Conservation (phyloP, 2,329 filamentous ascomycete genomes). For the Aspergillus hiratsukae region DNA sequence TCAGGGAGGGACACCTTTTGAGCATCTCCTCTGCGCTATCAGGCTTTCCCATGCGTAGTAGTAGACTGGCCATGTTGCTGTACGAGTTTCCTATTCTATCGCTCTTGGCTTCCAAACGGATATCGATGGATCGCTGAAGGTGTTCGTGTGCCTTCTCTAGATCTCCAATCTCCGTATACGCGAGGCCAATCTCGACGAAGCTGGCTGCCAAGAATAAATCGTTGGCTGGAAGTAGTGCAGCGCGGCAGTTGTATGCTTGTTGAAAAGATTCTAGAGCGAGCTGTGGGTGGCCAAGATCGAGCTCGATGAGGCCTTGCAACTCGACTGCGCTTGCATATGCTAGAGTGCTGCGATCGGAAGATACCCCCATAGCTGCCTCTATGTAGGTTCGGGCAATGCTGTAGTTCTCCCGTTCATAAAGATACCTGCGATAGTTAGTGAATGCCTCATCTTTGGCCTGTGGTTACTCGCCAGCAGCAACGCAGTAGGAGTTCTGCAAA, state of each 20-base stretch:
- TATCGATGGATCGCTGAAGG: conserved; percentile 28
- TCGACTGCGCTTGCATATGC: conserved; percentile 14
- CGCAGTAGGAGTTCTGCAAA: conserved; percentile 11
- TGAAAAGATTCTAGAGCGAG: conserved; percentile 10
- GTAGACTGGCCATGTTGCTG: conserved; percentile 34
- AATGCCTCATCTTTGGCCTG: background rate
- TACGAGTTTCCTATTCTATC: conserved; percentile 37
- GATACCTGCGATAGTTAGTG: conserved; percentile 6
- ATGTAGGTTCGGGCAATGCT: conserved; percentile 10
- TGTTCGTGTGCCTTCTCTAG: conserved; percentile 23
- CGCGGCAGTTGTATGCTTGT: conserved; percentile 6
- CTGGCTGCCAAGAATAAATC: conserved; percentile 5
- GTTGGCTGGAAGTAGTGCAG: conserved; percentile 1
- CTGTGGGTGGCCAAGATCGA: conserved; percentile 11
- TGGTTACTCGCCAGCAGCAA: background rate
- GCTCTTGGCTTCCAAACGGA: conserved; percentile 26
- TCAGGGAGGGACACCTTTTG: conserved; percentile 28
- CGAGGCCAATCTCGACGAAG: conserved; percentile 25
- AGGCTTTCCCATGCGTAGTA: conserved; percentile 30
- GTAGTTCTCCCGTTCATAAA: conserved; percentile 15
- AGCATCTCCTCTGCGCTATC: conserved; percentile 35
- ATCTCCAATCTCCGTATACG: conserved; percentile 30
- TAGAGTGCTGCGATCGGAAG: conserved; percentile 6
- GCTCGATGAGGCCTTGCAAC: conserved; percentile 12
- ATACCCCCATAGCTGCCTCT: conserved; percentile 6